A percentile compares a stretch with the other conserved stretches of the same genome.
Evolutionary conservation across 140 eudicot genomes (phyloP).

Genomic region (Oenanthe javanica): DNA sequence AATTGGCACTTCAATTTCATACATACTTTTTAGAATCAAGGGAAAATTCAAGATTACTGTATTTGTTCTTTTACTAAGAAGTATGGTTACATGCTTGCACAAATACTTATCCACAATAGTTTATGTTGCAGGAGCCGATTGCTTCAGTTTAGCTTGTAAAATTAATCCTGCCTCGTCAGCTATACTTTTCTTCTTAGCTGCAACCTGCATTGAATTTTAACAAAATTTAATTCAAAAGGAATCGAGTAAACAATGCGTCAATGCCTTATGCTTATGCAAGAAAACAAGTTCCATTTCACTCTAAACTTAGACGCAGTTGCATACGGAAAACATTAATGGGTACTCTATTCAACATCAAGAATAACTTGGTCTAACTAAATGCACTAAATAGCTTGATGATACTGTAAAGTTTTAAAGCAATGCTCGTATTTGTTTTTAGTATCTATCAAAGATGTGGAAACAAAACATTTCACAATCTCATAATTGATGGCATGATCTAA

Average conservation of each 20-base stretch:
- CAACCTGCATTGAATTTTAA: conserved; percentile 40
- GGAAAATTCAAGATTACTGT: background rate
- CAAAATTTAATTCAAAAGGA: background rate
- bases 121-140: conserved; percentile 51
- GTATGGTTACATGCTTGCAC: background rate
- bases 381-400: background rate
- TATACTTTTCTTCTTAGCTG: conserved; percentile 73
- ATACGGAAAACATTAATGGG: background rate
- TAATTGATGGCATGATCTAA: background rate
- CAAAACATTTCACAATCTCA: background rate
- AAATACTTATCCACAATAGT: background rate
- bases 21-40: background rate
- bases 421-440: background rate
- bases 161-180: conserved; percentile 79
- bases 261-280: background rate
- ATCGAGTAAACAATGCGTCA: background rate
- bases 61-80: background rate
- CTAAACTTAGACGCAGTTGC: background rate
- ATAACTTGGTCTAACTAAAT: background rate
- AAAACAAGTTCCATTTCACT: background rate
- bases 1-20: background rate
- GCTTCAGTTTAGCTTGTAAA: conserved; percentile 81
- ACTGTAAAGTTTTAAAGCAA: background rate
- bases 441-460: background rate
- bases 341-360: background rate